These are phyloP conservation scores for Peronosclerospora sorghi DNA, from an alignment of 352 stramenopile genomes.

Conservation along the genomic window DNA sequence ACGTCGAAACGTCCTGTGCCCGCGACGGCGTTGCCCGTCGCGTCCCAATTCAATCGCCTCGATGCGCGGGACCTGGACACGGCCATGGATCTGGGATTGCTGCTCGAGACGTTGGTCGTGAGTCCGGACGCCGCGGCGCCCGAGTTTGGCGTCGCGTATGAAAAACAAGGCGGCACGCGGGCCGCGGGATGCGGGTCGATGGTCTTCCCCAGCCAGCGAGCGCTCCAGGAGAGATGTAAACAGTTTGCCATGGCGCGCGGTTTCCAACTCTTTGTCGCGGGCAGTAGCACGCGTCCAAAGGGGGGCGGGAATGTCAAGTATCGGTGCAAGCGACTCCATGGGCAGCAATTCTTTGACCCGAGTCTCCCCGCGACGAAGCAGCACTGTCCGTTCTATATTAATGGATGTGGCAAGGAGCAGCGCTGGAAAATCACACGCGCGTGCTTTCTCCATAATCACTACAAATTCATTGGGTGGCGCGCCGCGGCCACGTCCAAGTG, in stretches of 20 bases:
- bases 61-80: slow-evolving; percentile 47
- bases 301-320: slow-evolving; percentile 78
- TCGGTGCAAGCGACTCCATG: slow-evolving; percentile 69
- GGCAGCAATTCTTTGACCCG: slow-evolving; percentile 67
- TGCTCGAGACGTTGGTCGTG: slow-evolving; percentile 35
- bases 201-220: slow-evolving; percentile 49
- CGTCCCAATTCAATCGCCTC: slow-evolving; percentile 43
- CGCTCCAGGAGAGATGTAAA: slow-evolving; percentile 67
- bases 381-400: slow-evolving; percentile 75
- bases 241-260: slow-evolving; percentile 63
- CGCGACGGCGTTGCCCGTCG: slow-evolving; percentile 5
- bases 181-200: slow-evolving; percentile 36
- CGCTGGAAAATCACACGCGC: slow-evolving; percentile 68
- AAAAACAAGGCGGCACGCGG: slow-evolving; percentile 61
- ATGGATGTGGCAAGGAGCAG: slow-evolving; percentile 53
- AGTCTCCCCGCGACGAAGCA: slow-evolving; percentile 32
- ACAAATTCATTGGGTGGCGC: slow-evolving; percentile 73
- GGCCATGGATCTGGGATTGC: slow-evolving; percentile 32
- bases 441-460: slow-evolving; percentile 75
- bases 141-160: slow-evolving; percentile 64
- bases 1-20: not conserved
- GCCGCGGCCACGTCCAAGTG: slow-evolving; percentile 2
- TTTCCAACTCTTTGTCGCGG: slow-evolving; percentile 59
- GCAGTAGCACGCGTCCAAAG: slow-evolving; percentile 55
- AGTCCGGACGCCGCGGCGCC: slow-evolving; percentile 27